Conservation (phyloP, 202 grass and related monocot genomes). For the Brachypodium distachyon region DNA sequence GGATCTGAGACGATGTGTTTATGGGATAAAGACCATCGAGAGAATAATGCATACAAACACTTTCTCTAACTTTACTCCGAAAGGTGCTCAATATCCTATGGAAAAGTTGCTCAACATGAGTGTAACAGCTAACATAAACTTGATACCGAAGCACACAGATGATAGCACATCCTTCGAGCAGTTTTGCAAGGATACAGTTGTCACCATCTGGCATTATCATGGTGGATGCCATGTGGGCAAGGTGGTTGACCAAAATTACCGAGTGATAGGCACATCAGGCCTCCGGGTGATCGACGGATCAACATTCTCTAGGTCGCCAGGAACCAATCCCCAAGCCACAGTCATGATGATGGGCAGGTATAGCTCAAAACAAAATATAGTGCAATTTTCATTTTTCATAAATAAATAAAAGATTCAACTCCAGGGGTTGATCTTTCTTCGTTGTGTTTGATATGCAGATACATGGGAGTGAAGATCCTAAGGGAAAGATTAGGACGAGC, state of each 20-base stretch:
- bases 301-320: conserved; percentile 49
- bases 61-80: conserved; percentile 34
- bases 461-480: conserved; percentile 83
- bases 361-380: neutral
- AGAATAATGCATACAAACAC: conserved; percentile 47
- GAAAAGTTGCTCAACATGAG: conserved; percentile 69
- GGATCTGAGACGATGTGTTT: conserved; percentile 61
- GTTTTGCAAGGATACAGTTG: conserved; percentile 71
- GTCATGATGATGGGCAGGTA: conserved; percentile 91
- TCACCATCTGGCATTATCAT: conserved; percentile 91
- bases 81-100: conserved; percentile 21
- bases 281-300: conserved; percentile 64
- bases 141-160: conserved; percentile 78
- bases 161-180: conserved; percentile 69
- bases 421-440: neutral
- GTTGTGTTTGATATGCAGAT: conserved; percentile 32
- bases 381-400: neutral
- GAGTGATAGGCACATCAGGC: conserved; percentile 35
- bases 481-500: conserved; percentile 45
- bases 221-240: conserved; percentile 71
- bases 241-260: conserved; percentile 56
- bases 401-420: neutral
- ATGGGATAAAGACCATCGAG: conserved; percentile 64
- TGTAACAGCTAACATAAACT: conserved; percentile 60
- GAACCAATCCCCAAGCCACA: conserved; percentile 80